Base-by-base conservation (phyloP, 2,329 filamentous ascomycete genomes). In the Chrysoporthe puriensis region DNA sequence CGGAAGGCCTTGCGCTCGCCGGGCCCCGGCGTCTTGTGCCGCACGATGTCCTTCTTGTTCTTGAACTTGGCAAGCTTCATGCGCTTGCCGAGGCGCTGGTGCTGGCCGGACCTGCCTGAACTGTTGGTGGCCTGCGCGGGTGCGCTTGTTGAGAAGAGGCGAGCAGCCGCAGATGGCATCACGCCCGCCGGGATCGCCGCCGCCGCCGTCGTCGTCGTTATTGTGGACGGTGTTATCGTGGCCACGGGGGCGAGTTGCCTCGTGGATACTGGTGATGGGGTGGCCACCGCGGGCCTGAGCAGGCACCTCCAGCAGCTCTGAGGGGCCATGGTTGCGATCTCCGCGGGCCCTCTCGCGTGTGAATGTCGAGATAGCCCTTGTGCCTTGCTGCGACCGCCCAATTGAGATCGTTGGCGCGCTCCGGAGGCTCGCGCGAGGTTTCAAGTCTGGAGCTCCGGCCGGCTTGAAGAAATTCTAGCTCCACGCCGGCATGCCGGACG, bases 1-100 rank as follows among this genome's bases (percentile, higher is more conserved):
- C 94, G 90, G 76, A 92, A 84, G 40, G 92, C 92, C 81, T 94
- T 97, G 72, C 94, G 89, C 84, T 97, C 94, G 72, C 94, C 95
- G 3, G 88, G 84, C 14, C 83, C 83, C 26, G 91, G 91, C 18
- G 88, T 84, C 78, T 85, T 87, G 66, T 81, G 77, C 36, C 79
- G 78, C 36, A 77, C 78, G 57, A 82, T 74, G 18, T 76, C 74
- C 73, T 78, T 81, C 76, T 84, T 84, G 78, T 88, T 89, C 71
- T 79, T 81, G 71, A 73, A 73, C 65, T 74, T 76, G 54, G 71
- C 71, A 43, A 79, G 70, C 70, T 80, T 77, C 74, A 83, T 80
- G 66, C 74, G 73, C 77, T 82, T 83, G 66, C 81, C 83, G 60
- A 67, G n/a, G 14, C 75, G 63, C 76, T 78, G 66, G 74, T 70